Conservation (phyloP, 108 stramenopile species). For the Fistulifera solaris region DNA sequence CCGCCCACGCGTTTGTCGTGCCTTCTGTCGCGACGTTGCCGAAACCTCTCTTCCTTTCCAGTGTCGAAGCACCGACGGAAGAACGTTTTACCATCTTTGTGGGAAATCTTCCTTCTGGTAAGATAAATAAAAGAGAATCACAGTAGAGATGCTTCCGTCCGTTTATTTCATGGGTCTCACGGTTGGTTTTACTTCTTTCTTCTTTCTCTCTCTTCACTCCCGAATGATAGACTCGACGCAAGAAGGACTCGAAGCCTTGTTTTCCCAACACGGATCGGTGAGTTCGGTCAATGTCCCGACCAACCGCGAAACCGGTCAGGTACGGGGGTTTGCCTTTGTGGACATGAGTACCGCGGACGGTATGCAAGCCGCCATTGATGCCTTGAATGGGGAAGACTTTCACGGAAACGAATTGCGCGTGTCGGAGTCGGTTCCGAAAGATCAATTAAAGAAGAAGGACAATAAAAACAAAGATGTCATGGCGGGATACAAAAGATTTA, state of each 20-base stretch:
- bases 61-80: no score
- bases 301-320: conserved; percentile 9
- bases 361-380: conserved; percentile 43
- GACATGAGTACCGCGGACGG: conserved; percentile 61
- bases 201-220: not conserved
- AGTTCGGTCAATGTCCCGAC: conserved; percentile 21
- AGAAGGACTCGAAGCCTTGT: conserved; percentile 35
- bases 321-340: conserved; percentile 82
- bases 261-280: conserved; percentile 38
- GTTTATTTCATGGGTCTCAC: no score
- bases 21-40: no score
- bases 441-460: conserved; percentile 25
- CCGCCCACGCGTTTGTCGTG: no score
- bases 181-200: not conserved
- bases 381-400: conserved; percentile 38
- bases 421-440: conserved; percentile 55
- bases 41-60: no score
- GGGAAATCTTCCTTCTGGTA: conserved; percentile 44
- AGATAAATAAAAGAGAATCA: conserved; percentile 2
- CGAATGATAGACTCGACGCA: conserved; percentile 26
- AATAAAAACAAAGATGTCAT: conserved; percentile 9
- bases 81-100: conserved; percentile 23
- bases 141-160: no score
- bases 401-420: conserved; percentile 57
- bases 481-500: conserved; percentile 44